Evolutionary conservation across 306 rosid genomes (phyloP).

Genomic region (Ceratonia siliqua): DNA sequence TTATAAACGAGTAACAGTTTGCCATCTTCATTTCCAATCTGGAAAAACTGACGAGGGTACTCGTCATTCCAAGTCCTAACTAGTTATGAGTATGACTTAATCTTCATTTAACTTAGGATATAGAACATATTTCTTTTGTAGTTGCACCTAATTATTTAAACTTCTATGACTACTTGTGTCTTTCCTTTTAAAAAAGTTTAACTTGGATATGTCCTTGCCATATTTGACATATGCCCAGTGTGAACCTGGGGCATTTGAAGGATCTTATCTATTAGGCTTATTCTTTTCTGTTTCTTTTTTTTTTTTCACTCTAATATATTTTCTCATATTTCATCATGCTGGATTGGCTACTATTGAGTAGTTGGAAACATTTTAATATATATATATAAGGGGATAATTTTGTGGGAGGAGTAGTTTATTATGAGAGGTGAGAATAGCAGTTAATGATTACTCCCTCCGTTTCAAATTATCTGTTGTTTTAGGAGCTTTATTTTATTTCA

Average conservation of each 20-base stretch:
- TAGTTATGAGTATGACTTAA: not conserved
- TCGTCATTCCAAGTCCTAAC: not conserved
- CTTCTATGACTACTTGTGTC: not conserved
- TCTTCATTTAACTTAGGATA: not conserved
- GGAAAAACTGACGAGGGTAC: not conserved
- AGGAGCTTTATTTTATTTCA: too few relatives aligned
- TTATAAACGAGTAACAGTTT: too few relatives aligned
- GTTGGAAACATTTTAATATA: too few relatives aligned
- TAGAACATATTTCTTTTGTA: not conserved
- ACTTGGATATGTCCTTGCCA: not conserved
- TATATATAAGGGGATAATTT: too few relatives aligned
- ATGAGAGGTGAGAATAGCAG: too few relatives aligned
- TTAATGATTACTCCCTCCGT: too few relatives aligned
- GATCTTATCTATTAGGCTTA: not conserved
- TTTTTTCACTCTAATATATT: too few relatives aligned
- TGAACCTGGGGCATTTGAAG: not conserved
- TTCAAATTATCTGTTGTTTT: too few relatives aligned
- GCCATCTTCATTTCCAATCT: too few relatives aligned
- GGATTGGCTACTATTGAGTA: too few relatives aligned
- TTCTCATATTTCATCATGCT: too few relatives aligned
- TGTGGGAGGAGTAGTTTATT: too few relatives aligned
- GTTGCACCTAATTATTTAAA: constrained; percentile 1
- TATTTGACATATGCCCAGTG: not conserved
- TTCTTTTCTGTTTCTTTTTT: not conserved
- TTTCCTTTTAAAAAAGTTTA: not conserved